These are phyloP conservation scores for Cyclotella atomus DNA, from an alignment of 108 stramenopile genomes.

Conservation along the genomic window DNA sequence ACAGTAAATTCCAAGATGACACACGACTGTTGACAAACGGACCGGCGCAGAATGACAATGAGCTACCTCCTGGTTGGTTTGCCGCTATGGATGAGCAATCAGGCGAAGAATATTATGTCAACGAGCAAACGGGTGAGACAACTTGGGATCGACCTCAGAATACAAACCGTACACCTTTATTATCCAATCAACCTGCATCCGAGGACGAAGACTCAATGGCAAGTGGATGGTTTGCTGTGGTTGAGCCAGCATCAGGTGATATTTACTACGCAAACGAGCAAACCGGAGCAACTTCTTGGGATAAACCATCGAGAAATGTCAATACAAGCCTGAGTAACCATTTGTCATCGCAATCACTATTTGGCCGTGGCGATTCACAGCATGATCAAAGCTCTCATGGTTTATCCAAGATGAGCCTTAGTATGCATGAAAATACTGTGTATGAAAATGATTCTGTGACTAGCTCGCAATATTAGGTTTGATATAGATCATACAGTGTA, in stretches of 20 bases:
- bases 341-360: neutral
- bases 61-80: constrained; percentile 1
- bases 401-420: neutral
- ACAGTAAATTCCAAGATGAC: neutral
- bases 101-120: neutral
- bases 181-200: neutral
- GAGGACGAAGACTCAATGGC: neutral
- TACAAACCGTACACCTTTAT: neutral
- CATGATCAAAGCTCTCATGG: neutral
- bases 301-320: no score
- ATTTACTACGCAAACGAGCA: constrained; percentile 27
- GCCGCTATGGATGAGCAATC: neutral
- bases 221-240: constrained; percentile 20
- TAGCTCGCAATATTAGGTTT: constrained; percentile 7
- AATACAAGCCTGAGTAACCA: no score
- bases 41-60: neutral
- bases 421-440: constrained; percentile 7
- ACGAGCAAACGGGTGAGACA: constrained; percentile 12
- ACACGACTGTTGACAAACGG: neutral
- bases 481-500: no score
- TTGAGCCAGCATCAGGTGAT: constrained; percentile 26
- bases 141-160: neutral
- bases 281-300: constrained; percentile 28
- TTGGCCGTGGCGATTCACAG: neutral
- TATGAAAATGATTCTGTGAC: constrained; percentile 13